Conservation (phyloP, 805 yeast genomes). For the Zygosaccharomyces rouxii region DNA sequence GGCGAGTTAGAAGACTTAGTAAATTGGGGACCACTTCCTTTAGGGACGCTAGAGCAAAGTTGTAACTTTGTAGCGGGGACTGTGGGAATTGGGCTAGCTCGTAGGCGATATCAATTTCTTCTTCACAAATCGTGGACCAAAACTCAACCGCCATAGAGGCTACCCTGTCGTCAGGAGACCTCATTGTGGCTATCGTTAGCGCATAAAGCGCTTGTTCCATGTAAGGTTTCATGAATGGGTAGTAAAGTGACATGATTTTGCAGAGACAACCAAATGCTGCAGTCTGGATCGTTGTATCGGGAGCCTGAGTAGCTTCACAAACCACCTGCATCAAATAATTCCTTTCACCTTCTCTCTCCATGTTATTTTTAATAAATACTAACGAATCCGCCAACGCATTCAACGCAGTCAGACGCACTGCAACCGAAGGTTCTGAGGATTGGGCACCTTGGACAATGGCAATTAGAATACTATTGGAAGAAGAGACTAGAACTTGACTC, state of each 20-base stretch:
- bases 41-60: conserved; percentile 82
- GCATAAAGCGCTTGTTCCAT: conserved; percentile 96
- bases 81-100: conserved; percentile 61
- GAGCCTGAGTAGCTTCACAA: conserved; percentile 96
- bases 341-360: conserved; percentile 90
- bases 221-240: conserved; percentile 83
- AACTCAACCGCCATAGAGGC: conserved; percentile 98
- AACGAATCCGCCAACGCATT: conserved; percentile 88
- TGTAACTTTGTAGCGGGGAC: conserved; percentile 51
- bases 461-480: conserved; percentile 86
- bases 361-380: conserved; percentile 82
- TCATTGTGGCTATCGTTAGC: conserved; percentile 88
- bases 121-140: conserved; percentile 99
- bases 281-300: conserved; percentile 76
- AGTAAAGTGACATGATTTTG: conserved; percentile 84
- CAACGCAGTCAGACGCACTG: conserved; percentile 84
- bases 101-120: conserved; percentile 75
- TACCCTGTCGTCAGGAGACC: conserved; percentile 64
- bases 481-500: conserved; percentile 65
- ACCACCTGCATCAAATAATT: conserved; percentile 98
- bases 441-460: conserved; percentile 98
- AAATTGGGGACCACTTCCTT: conserved; percentile 85
- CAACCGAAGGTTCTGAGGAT: conserved; percentile 63
- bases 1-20: conserved; percentile 72
- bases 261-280: conserved; percentile 95